Percentiles rank a stretch among this genome's conserved stretches.
Evolutionary conservation across 345 rosid genomes (phyloP).

Genomic region (Eutrema japonicum): DNA sequence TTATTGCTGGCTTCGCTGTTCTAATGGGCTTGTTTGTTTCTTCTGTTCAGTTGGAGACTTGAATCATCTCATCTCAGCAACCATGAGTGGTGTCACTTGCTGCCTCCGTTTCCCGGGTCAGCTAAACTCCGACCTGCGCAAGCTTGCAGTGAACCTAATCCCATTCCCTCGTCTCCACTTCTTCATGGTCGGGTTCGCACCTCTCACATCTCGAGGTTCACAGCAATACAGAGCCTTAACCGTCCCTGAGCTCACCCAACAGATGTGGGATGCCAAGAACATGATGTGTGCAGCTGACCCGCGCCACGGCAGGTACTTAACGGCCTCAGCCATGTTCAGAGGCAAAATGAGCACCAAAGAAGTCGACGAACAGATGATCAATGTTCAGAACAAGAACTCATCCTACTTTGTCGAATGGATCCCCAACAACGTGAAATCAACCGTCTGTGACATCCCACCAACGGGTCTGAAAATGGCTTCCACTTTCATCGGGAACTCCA

Average conservation of each 20-base stretch:
- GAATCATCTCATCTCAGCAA: conserved; percentile 76
- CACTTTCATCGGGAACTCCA: conserved; percentile 81
- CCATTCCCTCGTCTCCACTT: conserved; percentile 81
- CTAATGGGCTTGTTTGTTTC: conserved; percentile 9
- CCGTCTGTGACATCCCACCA: conserved; percentile 81
- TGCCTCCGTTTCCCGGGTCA: conserved; percentile 80
- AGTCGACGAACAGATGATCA: conserved; percentile 80
- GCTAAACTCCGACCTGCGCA: conserved; percentile 74
- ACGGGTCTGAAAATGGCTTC: conserved; percentile 80
- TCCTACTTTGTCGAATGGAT: conserved; percentile 83
- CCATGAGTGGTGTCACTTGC: conserved; percentile 84
- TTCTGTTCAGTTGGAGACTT: conserved; percentile 62
- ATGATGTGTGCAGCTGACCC: conserved; percentile 92
- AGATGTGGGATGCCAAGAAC: conserved; percentile 88
- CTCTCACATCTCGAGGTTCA: conserved; percentile 75
- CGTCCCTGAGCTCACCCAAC: conserved; percentile 79
- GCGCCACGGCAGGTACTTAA: conserved; percentile 74
- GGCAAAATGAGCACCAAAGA: conserved; percentile 88
- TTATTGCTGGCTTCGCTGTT: not conserved
- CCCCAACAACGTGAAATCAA: conserved; percentile 79
- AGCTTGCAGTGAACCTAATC: conserved; percentile 73
- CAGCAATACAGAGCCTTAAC: conserved; percentile 76
- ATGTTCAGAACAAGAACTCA: conserved; percentile 80
- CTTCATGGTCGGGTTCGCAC: conserved; percentile 81
- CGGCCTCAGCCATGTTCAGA: conserved; percentile 81